Evolutionary conservation across 2,329 filamentous ascomycete genomes (phyloP).

Genomic region (Nemania sp.): DNA sequence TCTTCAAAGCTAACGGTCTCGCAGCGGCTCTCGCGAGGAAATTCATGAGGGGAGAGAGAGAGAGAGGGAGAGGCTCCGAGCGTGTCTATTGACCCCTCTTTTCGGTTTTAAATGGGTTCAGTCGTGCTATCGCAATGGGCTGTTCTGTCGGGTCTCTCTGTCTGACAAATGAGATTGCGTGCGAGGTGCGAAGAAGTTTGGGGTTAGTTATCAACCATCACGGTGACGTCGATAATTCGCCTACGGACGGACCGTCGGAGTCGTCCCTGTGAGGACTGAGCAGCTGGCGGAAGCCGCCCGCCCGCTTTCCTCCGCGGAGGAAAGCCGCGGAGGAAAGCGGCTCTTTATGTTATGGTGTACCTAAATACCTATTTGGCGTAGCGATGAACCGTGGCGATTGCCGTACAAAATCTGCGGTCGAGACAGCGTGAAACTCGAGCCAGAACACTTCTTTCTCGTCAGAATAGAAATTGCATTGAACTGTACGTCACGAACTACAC

Average conservation of each 20-base stretch:
- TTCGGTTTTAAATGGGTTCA: not conserved
- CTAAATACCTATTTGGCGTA: no score
- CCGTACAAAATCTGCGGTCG: no score
- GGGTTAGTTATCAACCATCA: slow-evolving; percentile 8
- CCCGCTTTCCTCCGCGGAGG: no score
- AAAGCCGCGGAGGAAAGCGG: no score
- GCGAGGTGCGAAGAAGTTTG: slow-evolving; percentile 3
- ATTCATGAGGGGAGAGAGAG: slow-evolving; percentile 46
- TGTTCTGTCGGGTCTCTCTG: not conserved
- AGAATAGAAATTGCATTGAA: no score
- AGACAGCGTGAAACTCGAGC: no score
- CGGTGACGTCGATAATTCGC: slow-evolving; percentile 31
- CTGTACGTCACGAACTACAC: no score
- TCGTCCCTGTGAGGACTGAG: not conserved
- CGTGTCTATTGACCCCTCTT: slow-evolving; percentile 8
- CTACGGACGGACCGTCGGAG: slow-evolving; percentile 20
- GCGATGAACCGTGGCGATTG: no score
- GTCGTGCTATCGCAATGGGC: not conserved
- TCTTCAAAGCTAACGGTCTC: slow-evolving; percentile 41
- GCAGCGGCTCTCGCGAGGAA: slow-evolving; percentile 43
- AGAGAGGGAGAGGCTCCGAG: not conserved
- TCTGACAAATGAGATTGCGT: slow-evolving; percentile 34
- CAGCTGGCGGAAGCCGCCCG: slow-evolving; percentile 14
- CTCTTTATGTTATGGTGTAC: no score
- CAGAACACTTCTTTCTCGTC: no score